phyloP scores from a whole-genome alignment of 176 grass and related monocot genomes.

The Pharus latifolius region DNA sequence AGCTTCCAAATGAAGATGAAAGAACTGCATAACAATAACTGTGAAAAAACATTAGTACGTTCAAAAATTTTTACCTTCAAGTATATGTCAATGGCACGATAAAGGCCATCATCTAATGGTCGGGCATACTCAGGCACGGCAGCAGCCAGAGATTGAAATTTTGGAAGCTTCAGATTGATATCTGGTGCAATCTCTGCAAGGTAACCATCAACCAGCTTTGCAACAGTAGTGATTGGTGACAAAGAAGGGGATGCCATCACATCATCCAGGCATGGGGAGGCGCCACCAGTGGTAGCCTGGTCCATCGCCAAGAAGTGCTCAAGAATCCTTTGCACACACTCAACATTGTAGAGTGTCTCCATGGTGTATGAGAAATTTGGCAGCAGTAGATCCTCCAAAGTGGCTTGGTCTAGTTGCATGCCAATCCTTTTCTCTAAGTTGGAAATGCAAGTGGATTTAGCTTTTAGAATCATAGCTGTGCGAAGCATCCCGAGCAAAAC shows the following conservation, averaged over 20 bases:
- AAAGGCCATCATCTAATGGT: slow-evolving; percentile 78
- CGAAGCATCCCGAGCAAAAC: slow-evolving; percentile 70
- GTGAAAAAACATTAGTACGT: not conserved
- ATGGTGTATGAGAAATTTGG: slow-evolving; percentile 78
- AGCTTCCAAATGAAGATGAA: not conserved
- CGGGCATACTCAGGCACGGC: slow-evolving; percentile 74
- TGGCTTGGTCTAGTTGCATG: slow-evolving; percentile 72
- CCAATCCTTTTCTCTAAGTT: slow-evolving; percentile 77
- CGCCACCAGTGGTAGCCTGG: slow-evolving; percentile 32
- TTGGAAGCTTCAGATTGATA: slow-evolving; percentile 67
- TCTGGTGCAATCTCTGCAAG: slow-evolving; percentile 88
- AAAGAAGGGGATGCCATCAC: slow-evolving; percentile 57
- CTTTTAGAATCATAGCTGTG: slow-evolving; percentile 72
- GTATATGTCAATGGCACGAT: slow-evolving; percentile 86
- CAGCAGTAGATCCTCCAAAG: slow-evolving; percentile 71
- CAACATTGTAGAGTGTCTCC: slow-evolving; percentile 90
- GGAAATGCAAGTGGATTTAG: slow-evolving; percentile 44
- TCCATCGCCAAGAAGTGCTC: slow-evolving; percentile 89
- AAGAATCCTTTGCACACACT: slow-evolving; percentile 81
- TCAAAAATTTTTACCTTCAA: slow-evolving; percentile 50
- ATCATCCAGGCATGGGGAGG: slow-evolving; percentile 57
- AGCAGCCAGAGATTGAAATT: slow-evolving; percentile 65
- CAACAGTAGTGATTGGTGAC: slow-evolving; percentile 48
- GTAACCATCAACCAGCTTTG: slow-evolving; percentile 76
- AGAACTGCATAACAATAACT: not conserved